These are phyloP conservation scores for Nyctanthes arbortristis DNA, from an alignment of 257 asterid species.

Conservation along the genomic window DNA sequence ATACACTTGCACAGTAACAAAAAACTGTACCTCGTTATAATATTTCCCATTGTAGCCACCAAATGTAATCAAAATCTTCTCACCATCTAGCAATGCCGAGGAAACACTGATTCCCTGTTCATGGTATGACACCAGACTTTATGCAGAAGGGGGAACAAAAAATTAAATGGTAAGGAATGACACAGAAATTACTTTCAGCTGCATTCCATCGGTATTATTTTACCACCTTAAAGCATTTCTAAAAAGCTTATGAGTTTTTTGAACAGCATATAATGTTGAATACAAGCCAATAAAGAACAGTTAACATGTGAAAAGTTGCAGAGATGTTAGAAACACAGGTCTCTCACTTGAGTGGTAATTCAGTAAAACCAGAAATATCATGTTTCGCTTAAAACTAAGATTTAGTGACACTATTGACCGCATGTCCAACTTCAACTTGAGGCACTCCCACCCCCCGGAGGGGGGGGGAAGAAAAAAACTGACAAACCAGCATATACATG, in stretches of 20 bases:
- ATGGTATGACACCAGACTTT: slow-evolving; percentile 24
- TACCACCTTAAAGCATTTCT: neutral
- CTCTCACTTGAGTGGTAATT: neutral
- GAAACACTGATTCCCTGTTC: slow-evolving; percentile 90
- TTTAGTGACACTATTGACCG: neutral
- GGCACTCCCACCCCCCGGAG: neutral
- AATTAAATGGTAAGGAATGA: too few species aligned
- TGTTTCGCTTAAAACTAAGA: neutral
- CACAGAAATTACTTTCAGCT: neutral
- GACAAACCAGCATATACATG: neutral
- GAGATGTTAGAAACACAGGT: neutral
- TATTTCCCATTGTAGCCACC: slow-evolving; percentile 98
- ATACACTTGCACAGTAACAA: slow-evolving; percentile 1
- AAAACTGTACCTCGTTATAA: slow-evolving; percentile 76
- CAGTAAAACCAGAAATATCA: neutral
- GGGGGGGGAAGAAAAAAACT: neutral
- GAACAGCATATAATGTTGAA: slow-evolving; percentile 5
- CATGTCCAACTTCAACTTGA: neutral
- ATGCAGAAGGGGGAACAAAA: slow-evolving; percentile 11
- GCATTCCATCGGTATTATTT: neutral
- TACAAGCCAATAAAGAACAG: neutral
- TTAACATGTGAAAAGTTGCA: neutral
- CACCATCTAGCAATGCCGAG: slow-evolving; percentile 67
- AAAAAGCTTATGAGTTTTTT: neutral
- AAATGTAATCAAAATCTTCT: slow-evolving; percentile 66